Evolutionary conservation across 768 basidiomycete species (phyloP).

Genomic region (Amanita exitialis): DNA sequence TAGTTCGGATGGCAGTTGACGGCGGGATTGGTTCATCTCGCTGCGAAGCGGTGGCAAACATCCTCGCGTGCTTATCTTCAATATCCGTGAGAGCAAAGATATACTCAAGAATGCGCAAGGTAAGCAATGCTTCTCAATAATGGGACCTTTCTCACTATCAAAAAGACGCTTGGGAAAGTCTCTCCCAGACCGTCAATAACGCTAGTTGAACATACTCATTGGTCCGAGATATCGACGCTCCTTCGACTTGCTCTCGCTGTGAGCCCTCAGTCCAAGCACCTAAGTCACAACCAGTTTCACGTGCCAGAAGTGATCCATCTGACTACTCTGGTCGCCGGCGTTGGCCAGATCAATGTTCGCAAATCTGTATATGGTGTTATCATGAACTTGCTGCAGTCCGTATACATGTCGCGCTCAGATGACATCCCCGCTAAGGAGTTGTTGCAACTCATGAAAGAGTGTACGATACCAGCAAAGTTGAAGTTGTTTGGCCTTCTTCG

Average conservation of each 20-base stretch:
- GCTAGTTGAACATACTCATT: conserved; percentile 62
- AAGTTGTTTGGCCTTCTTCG: conserved; percentile 66
- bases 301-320: conserved; percentile 79
- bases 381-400: conserved; percentile 72
- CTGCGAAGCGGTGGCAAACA: conserved; percentile 68
- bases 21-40: conserved; percentile 67
- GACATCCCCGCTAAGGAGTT: conserved; percentile 55
- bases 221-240: conserved; percentile 76
- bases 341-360: conserved; percentile 65
- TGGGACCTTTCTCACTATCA: neutral
- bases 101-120: conserved; percentile 73
- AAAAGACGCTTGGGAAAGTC: conserved; percentile 64
- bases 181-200: conserved; percentile 51
- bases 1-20: conserved; percentile 76
- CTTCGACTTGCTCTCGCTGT: conserved; percentile 67
- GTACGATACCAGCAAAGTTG: conserved; percentile 44
- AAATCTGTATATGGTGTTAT: conserved; percentile 76
- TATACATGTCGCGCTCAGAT: conserved; percentile 51
- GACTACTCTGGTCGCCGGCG: conserved; percentile 66
- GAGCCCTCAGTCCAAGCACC: conserved; percentile 54
- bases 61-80: conserved; percentile 64
- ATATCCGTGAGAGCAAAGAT: conserved; percentile 73
- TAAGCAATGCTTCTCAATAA: conserved; percentile 16
- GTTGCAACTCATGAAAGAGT: conserved; percentile 51
- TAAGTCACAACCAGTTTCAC: conserved; percentile 63